These are phyloP conservation scores for Pseudonectria foliicola DNA, from an alignment of 2,329 filamentous ascomycete species.

Conservation along the genomic window DNA sequence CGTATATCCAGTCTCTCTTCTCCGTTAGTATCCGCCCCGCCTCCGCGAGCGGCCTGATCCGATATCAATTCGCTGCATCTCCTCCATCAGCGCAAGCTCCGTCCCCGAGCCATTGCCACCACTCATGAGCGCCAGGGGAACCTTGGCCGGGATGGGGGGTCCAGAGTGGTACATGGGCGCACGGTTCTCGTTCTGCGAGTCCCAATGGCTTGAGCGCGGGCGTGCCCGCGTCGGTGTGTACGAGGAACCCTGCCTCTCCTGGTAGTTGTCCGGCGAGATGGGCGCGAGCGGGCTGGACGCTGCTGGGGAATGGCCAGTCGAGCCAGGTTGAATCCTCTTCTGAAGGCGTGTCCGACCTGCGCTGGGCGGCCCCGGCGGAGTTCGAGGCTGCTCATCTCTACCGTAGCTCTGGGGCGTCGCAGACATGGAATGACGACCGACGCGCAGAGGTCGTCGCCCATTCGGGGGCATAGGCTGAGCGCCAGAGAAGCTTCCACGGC, in stretches of 20 bases:
- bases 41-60: conserved; percentile 52
- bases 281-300: conserved; percentile 45
- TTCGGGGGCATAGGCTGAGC: conserved; percentile 45
- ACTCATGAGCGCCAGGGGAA: conserved; percentile 49
- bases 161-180: conserved; percentile 32
- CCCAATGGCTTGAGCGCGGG: conserved; percentile 43
- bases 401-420: conserved; percentile 26
- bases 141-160: conserved; percentile 64
- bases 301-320: conserved; percentile 30
- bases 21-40: conserved; percentile 35
- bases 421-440: conserved; percentile 43
- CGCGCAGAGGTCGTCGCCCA: conserved; percentile 45
- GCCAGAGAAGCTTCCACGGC: conserved; percentile 43
- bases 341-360: conserved; percentile 54
- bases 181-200: conserved; percentile 47
- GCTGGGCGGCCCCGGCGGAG: conserved; percentile 24
- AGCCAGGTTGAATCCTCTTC: conserved; percentile 49
- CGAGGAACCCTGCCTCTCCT: conserved; percentile 34
- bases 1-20: no score
- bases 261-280: conserved; percentile 44
- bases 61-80: conserved; percentile 62
- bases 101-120: conserved; percentile 36
- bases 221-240: conserved; percentile 29
- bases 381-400: conserved; percentile 26
- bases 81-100: conserved; percentile 58